A percentile compares a stretch with the other conserved stretches of the same genome.
These are phyloP conservation scores for Nigrospora sphaerica DNA, from an alignment of 2,329 filamentous ascomycete species.

Conservation along the genomic window DNA sequence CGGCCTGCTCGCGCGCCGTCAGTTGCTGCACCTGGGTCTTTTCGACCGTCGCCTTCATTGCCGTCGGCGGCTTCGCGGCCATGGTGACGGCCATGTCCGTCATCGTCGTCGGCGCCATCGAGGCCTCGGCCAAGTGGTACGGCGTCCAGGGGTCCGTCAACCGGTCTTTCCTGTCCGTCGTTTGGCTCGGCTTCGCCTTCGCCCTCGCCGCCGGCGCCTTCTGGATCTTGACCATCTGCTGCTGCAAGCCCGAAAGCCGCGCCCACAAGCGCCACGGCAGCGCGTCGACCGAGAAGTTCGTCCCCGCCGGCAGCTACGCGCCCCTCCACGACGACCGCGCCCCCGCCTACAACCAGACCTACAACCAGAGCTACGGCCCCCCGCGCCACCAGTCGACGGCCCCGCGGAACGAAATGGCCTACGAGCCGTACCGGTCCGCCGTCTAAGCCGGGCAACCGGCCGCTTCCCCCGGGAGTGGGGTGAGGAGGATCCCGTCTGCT, in stretches of 20 bases:
- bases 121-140: slow-evolving; percentile 61
- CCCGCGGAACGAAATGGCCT: slow-evolving; percentile 44
- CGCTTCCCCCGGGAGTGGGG: not conserved
- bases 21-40: slow-evolving; percentile 78
- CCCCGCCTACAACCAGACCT: slow-evolving; percentile 10
- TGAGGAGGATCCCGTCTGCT: no score
- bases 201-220: slow-evolving; percentile 71
- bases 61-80: slow-evolving; percentile 55
- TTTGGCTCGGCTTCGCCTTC: slow-evolving; percentile 77
- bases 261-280: slow-evolving; percentile 15
- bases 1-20: slow-evolving; percentile 74
- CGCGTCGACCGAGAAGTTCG: slow-evolving; percentile 44
- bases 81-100: slow-evolving; percentile 70
- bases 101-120: slow-evolving; percentile 62
- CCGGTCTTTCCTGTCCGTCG: slow-evolving; percentile 59
- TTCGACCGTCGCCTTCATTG: slow-evolving; percentile 51
- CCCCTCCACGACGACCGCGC: slow-evolving; percentile 29
- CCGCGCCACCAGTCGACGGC: slow-evolving; percentile 32
- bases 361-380: slow-evolving; percentile 26
- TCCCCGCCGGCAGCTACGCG: slow-evolving; percentile 35
- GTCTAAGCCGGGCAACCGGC: not conserved
- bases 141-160: slow-evolving; percentile 63
- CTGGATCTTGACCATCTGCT: slow-evolving; percentile 90
- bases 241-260: slow-evolving; percentile 62
- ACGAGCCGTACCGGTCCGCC: slow-evolving; percentile 48